Base-by-base conservation (phyloP, 805 yeast genomes). In the Nakazawaea populi region DNA sequence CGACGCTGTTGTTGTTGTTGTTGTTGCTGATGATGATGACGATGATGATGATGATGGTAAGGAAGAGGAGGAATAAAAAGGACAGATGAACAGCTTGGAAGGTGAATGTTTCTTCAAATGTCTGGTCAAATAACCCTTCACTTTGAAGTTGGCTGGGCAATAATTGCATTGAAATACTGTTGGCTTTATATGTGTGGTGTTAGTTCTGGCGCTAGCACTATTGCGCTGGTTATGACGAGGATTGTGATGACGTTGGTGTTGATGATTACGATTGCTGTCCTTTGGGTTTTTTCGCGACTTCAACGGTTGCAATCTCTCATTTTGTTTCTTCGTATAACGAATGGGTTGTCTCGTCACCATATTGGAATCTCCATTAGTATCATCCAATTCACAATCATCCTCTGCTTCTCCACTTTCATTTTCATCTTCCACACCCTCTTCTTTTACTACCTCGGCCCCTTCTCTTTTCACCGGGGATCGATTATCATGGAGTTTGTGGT, bases 91-190 rank as follows among this genome's bases (percentile, higher is more conserved):
- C n/a, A 83, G 82, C 60, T 76, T 77, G 47, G 71, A 63, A 7
- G 65, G 50, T 27, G 73, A 68, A 61, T 79, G 84, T 55, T 78
- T 79, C 61, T 76, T 77, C 66, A 72, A 62, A 59, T 79, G 84
- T 52, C 84, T 69, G 1, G 82, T 78, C 50, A 79, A 67, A 58
- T 79, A 79, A 4, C 80, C 77, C 55, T 79, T 72, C 48, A 78
- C 75, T 57, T 71, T 76, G 63, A 79, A 77, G 5, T 67, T 62
- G 6, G 77, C 73, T 32, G 69, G 68, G 62, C 83, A 79, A 54
- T 73, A 71, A 4, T 74, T 70, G 60, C 84, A 79, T 53, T 66
- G 44, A 37, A 51, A 51, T 27, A 51, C 40, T 3, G 40, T 31
- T 42, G 47, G 44, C 24, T 38, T 42, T 18, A 18, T 18, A 18